Conservation (phyloP, 139 green algal genomes). For the Monoraphidium neglectum region DNA sequence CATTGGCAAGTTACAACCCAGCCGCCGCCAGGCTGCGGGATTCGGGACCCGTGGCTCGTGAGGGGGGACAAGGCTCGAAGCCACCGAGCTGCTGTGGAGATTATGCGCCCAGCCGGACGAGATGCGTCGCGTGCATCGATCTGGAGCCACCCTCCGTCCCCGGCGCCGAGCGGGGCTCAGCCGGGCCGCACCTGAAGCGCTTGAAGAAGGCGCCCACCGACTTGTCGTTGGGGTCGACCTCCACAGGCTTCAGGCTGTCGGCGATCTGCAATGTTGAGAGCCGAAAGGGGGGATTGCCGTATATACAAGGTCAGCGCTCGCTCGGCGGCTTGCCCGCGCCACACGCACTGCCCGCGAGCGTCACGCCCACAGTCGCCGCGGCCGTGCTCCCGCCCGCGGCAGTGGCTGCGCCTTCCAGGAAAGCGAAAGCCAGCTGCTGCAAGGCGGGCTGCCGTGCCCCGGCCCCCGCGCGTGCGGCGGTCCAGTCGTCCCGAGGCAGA, state of each 20-base stretch:
- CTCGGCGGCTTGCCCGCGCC: conserved; percentile 5
- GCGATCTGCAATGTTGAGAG: conserved; percentile 8
- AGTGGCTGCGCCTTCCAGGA: not conserved
- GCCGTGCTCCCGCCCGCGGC: not conserved
- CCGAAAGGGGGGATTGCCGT: no score
- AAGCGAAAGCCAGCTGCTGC: not conserved
- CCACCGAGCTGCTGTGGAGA: not conserved
- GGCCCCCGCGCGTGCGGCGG: no score
- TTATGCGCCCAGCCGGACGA: not conserved
- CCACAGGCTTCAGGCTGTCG: conserved; percentile 9
- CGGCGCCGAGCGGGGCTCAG: not conserved
- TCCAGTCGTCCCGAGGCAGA: no score
- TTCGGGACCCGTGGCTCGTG: not conserved
- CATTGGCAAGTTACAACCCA: not conserved
- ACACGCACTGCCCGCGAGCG: not conserved
- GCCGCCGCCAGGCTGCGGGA: not conserved
- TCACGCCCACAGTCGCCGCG: not conserved
- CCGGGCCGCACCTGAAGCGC: not conserved
- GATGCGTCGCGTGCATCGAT: not conserved
- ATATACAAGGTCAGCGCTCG: not conserved
- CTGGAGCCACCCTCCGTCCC: not conserved
- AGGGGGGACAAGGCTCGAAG: not conserved
- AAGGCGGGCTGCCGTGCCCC: not conserved
- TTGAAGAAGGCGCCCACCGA: not conserved
- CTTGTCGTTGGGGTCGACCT: conserved; percentile 24